Evolutionary conservation across 352 stramenopile genomes (phyloP), one percentile per base, ranked within the genome.

Genomic region (Phytophthora aleatoria): DNA sequence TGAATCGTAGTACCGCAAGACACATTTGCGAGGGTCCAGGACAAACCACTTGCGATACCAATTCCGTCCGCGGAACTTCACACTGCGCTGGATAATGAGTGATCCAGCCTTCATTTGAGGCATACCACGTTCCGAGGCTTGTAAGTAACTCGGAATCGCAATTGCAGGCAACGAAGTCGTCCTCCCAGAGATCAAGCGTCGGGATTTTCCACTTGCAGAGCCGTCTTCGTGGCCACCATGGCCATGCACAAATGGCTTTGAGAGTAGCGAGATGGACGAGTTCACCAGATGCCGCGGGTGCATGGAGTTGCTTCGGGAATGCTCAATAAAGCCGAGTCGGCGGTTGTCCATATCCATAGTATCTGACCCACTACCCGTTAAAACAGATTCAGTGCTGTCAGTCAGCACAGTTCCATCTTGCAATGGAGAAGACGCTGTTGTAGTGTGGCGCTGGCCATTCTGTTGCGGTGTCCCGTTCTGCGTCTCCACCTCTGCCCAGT

Each of bases 41-140:
- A 90, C 80, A 59, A 93, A 90, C 84, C 84, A 93, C 64, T 93
- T 93, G 42, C 82, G 78, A 41, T 93, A 93, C 84, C 84, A 93
- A 48, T 89, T 79, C 4, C 77, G 73, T 20, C 83, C 81, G 8
- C 80, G 81, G 30, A 90, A 90, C 55, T 90, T 90, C 38, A 90
- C 69, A 57, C 74, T 85, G 42, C 84, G 80, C 59, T 93, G 78
- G 30, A 93, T 76, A 48, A 93, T 93, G 6, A 93, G 55, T 5
- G 67, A 71, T 1, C 82, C 84, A 1, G 73, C 57, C 50, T 92
- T 89, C 38, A 77, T 67, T 31, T 71, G 42, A 33, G 60, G 43
- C 15, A 61, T 49, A 13, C 50, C 50, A 8, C 24, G 26, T 4
- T 44, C 31, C 1, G 41, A 30, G 1, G 26, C 20, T 20, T 72